These are phyloP conservation scores for Mangifera indica DNA, from an alignment of 345 rosid species.

Conservation along the genomic window DNA sequence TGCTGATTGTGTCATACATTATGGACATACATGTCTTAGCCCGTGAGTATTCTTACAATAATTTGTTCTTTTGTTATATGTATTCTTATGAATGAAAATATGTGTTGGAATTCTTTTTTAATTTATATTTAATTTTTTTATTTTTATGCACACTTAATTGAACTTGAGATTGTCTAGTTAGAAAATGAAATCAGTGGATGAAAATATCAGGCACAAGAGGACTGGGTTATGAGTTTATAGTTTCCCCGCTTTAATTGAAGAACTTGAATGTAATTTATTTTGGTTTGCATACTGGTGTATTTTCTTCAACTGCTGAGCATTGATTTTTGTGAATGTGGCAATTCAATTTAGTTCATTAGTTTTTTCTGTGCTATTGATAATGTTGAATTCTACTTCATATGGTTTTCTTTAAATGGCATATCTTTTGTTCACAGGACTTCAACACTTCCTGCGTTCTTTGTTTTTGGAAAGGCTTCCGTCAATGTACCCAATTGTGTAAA, in stretches of 20 bases:
- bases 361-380: background rate
- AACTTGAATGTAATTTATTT: background rate
- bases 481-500: constrained; percentile 41
- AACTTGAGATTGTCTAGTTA: too few species aligned
- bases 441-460: constrained; percentile 85
- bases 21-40: constrained; percentile 92
- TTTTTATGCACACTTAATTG: background rate
- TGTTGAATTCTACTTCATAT: background rate
- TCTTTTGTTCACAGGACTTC: constrained; percentile 56
- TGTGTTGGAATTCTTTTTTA: background rate
- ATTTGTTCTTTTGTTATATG: background rate
- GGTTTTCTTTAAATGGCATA: background rate
- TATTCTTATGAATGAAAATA: background rate
- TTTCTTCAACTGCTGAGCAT: background rate
- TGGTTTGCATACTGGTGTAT: background rate
- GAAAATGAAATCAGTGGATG: background rate
- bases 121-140: background rate
- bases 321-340: background rate
- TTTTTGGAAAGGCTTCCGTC: constrained; percentile 73
- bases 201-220: background rate
- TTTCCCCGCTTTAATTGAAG: background rate
- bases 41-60: constrained; percentile 53
- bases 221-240: background rate
- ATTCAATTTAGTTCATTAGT: background rate
- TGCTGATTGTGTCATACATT: constrained; percentile 83